Evolutionary conservation across 2,329 filamentous ascomycete genomes (phyloP), one percentile per base, ranked within the genome.

Genomic region (Sarocladium brachiariae): DNA sequence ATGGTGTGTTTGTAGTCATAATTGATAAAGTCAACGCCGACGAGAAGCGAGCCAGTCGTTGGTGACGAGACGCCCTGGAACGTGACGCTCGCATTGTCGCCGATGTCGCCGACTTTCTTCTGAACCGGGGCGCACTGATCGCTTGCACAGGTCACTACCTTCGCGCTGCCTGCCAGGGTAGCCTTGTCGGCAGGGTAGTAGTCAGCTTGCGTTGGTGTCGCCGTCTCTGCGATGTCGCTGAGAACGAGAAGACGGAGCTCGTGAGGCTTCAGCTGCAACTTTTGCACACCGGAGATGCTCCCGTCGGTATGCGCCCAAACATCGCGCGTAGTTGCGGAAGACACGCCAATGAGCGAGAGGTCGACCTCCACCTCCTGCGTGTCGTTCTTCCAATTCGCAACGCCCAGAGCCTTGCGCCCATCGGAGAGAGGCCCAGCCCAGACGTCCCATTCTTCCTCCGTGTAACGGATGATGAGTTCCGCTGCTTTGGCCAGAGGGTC

Each of bases 401-500:
- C 52, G 0, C 70, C 75, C 1, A 73, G 62, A 0, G 77, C 73
- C 4, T 61, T 66, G 2, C 72, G 63, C 0, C 60, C 64, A 1
- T 63, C 69, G 0, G 73, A 73, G 1, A 79, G 63, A 7, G 70
- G 64, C 0, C 75, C 75, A 23, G 69, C 68, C 74, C 74, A 78
- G 1, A 78, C 60, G 50, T 80, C 76, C 62, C 72, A 77, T 37
- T 70, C 68, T 24, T 73, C 70, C 19, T 73, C 69, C 0, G 73
- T 72, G 56, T 72, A 71, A 4, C 75, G 66, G 4, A 73, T 63
- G 1, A 72, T 60, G 1, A 84, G 63, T n/a, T 67, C 66, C 1
- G 77, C 76, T 39, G 77, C 75, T 50, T 72, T 63, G 0, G 70
- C 76, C 0, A 81, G 61, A 0, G 71, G 53, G 56, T 83, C 80